Base-by-base conservation (phyloP, 768 basidiomycete genomes). In the Suillus clintonianus region DNA sequence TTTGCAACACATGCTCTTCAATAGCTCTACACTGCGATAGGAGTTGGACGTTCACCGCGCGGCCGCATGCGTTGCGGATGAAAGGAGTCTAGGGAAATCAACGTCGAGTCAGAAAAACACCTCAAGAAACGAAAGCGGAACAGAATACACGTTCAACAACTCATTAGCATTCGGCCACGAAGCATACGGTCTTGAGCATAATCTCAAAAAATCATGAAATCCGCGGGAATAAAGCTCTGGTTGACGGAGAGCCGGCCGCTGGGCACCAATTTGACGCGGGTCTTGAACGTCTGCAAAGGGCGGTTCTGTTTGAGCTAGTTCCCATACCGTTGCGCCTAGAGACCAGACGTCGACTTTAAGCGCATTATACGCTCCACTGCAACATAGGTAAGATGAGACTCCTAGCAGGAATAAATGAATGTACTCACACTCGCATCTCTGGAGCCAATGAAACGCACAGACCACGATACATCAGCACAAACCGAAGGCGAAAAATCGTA, bases 261-360 rank as follows among this genome's bases (percentile, higher is more conserved):
- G 84, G 30, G 86, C 81, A 8, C 80, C 82, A 11, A 91, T 71
- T 32, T 77, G 72, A 14, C 69, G 68, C 6, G 76, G 63, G 63
- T 85, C 81, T 60, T 85, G 82, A 0, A 83, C 78, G 61, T 86
- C 82, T 4, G 83, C 80, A 70, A 93, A 94, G 0, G 92, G 92
- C 5, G 92, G 92, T 59, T 85, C 80, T 7, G 87, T 85, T 70
- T 94, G 84, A 1, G 89, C 89, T 76, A 90, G 82, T 71, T 94
- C 92, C 92, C 92, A 93, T 0, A 91, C 82, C 0, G 92, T 94
- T 0, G 92, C 92, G 2, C 92, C 92, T 7, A 92, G 78, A 0
- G 91, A 92, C 91, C 91, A 94, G 0, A 89, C 80, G 64, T 94
- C 92, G 53, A 92, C 86, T 72, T 89, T 88, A 48, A 92, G 81